Evolutionary conservation across 2,329 filamentous ascomycete species (phyloP).

Genomic region (Orbilia brochopaga): DNA sequence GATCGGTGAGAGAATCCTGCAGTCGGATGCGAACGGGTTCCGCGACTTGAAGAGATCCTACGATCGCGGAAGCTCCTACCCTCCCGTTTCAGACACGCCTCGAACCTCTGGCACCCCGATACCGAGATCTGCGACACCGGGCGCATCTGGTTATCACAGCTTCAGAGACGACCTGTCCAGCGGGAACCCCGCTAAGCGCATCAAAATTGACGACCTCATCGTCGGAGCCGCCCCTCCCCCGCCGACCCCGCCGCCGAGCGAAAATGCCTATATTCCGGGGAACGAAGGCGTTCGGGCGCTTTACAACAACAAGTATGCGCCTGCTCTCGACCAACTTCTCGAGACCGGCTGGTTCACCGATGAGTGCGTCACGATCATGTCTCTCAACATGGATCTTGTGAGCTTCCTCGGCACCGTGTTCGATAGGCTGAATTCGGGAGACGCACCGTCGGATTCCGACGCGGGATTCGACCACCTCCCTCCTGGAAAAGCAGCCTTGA

Average conservation of each 20-base stretch:
- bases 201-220: slow-evolving; percentile 77
- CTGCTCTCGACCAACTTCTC: slow-evolving; percentile 74
- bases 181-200: slow-evolving; percentile 65
- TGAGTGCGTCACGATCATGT: slow-evolving; percentile 60
- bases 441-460: slow-evolving; percentile 51
- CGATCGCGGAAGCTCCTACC: slow-evolving; percentile 57
- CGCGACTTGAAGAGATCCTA: slow-evolving; percentile 56
- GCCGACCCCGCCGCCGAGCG: slow-evolving; percentile 63
- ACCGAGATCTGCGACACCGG: slow-evolving; percentile 54
- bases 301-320: slow-evolving; percentile 77
- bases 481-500: slow-evolving; percentile 52
- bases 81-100: slow-evolving; percentile 58
- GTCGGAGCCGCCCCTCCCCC: slow-evolving; percentile 67
- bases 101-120: slow-evolving; percentile 62
- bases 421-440: slow-evolving; percentile 53
- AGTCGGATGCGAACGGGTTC: slow-evolving; percentile 51
- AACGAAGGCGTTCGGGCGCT: slow-evolving; percentile 73
- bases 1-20: slow-evolving; percentile 49
- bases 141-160: slow-evolving; percentile 51
- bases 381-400: slow-evolving; percentile 59
- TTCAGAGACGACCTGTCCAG: slow-evolving; percentile 49
- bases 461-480: slow-evolving; percentile 52
- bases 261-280: slow-evolving; percentile 58
- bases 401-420: slow-evolving; percentile 54
- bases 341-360: slow-evolving; percentile 82